Base-by-base conservation (phyloP, 75 land plant genomes). In the Picea glauca region DNA sequence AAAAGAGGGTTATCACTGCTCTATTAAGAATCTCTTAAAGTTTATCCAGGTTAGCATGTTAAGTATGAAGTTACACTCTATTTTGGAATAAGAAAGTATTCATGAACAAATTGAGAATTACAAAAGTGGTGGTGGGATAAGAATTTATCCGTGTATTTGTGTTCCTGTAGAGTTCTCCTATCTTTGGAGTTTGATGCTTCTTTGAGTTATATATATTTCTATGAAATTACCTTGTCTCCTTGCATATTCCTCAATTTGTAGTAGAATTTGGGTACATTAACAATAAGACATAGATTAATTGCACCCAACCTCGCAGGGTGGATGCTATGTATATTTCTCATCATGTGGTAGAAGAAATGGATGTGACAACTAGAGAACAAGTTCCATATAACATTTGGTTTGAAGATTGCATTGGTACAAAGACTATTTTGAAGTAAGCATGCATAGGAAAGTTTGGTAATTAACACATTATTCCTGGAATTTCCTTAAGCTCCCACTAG, bases 201-300 rank as follows among this genome's bases (percentile, higher is more conserved):
- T 26, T 26, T 26, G 26, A 26, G 26, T 26, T 26, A 26, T 26
- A 26, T 26, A 26, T 26, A 26, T 26, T 26, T 26, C 26, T 26
- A 26, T 26, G 26, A 26, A 26, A 1, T 64, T 8, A 64, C 15
- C 67, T 32, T 64, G 13, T 64, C 4, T 0, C 3, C 56, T 73
- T 38, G 75, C 86, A 85, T 86, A 85, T 85, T 62, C 87, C 87
- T 20, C 87, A 85, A 67, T 84, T 85, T 62, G 82, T 85, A n/a
- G 86, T 84, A 46, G 86, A 84, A 68, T 86, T 79, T 26, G 87
- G 87, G 9, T 85, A 85, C 32, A 85, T 82, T 14, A 46, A 30
- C 74, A 82, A 85, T 58, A 62, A 61, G 8, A 83, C 83, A 86
- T 82, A 85, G 50, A 76, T 85, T 58, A 82, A 86, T 5, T 85